A percentile compares a stretch with the other conserved stretches of the same genome.
These are phyloP conservation scores for Phalaenopsis hybrid DNA, from an alignment of 116 monocot genomes.

Conservation along the genomic window DNA sequence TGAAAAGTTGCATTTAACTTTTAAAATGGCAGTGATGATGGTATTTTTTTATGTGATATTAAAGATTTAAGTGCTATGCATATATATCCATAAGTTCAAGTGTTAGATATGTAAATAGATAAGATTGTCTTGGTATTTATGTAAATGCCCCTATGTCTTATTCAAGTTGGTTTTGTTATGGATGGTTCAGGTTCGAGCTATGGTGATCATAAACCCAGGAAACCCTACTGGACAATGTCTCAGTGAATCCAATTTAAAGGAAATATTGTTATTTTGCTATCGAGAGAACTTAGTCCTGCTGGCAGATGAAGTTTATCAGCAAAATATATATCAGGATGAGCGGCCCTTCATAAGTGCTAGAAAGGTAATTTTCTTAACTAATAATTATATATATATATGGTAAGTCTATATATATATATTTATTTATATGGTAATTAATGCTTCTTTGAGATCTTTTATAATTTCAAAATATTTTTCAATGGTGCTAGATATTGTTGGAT, in stretches of 20 bases:
- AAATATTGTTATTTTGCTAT: constrained; percentile 71
- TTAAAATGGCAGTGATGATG: too few relatives aligned
- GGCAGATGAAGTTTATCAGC: constrained; percentile 99
- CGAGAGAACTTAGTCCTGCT: constrained; percentile 75
- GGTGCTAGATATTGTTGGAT: constrained; percentile 69
- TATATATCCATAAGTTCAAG: too few relatives aligned
- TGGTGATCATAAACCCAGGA: constrained; percentile 99
- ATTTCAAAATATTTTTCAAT: constrained; percentile 11
- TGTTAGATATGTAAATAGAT: too few relatives aligned
- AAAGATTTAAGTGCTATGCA: too few relatives aligned
- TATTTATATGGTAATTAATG: background rate
- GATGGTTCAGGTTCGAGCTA: constrained; percentile 65
- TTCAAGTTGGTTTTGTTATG: constrained; percentile 5
- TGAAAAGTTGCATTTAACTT: too few relatives aligned
- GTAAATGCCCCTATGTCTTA: background rate
- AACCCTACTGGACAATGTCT: constrained; percentile 99
- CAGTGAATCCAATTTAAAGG: constrained; percentile 63
- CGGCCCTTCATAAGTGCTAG: constrained; percentile 87
- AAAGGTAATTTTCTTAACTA: constrained; percentile 53
- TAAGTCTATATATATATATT: too few relatives aligned
- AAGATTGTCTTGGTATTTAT: too few relatives aligned
- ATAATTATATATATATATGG: too few relatives aligned
- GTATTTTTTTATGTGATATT: too few relatives aligned
- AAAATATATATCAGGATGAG: constrained; percentile 93
- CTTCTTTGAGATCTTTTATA: background rate